Percentiles rank a stretch among this genome's conserved stretches.
Evolutionary conservation across 441 rosid genomes (phyloP).

Genomic region (Kokia cookei): DNA sequence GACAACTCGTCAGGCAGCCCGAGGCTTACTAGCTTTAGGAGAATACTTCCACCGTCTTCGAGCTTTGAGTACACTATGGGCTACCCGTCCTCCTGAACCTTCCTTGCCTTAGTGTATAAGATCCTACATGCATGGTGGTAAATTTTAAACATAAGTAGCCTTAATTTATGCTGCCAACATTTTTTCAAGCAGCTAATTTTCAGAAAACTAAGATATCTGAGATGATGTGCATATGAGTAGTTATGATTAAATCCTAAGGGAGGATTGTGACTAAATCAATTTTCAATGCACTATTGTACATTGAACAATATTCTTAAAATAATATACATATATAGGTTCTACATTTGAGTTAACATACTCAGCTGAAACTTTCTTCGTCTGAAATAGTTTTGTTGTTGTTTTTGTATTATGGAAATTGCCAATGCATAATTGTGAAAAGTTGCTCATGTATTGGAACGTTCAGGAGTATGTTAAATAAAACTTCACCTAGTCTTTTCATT

Average conservation of each 20-base stretch:
- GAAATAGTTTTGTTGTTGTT: neutral
- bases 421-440: neutral
- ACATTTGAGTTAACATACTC: neutral
- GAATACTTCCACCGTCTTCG: conserved; percentile 83
- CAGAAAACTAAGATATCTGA: conserved; percentile 10
- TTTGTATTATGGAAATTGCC: neutral
- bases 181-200: conserved; percentile 31
- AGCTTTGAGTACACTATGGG: conserved; percentile 71
- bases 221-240: conserved; percentile 25
- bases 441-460: neutral
- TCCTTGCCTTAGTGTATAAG: conserved; percentile 24
- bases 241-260: neutral
- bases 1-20: conserved; percentile 73
- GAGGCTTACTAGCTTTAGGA: conserved; percentile 77
- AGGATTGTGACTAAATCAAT: conserved; percentile 7
- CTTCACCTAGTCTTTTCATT: neutral
- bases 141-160: conserved; percentile 14
- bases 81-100: conserved; percentile 55
- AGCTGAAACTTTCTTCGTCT: conserved; percentile 4
- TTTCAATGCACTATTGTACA: conserved; percentile 4
- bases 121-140: neutral
- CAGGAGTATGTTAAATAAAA: neutral
- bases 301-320: neutral
- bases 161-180: conserved; percentile 31
- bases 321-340: neutral